A percentile compares a stretch with the other conserved stretches of the same genome.
Evolutionary conservation across 2,329 filamentous ascomycete genomes (phyloP).

Genomic region (Aspergillus costaricaensis): DNA sequence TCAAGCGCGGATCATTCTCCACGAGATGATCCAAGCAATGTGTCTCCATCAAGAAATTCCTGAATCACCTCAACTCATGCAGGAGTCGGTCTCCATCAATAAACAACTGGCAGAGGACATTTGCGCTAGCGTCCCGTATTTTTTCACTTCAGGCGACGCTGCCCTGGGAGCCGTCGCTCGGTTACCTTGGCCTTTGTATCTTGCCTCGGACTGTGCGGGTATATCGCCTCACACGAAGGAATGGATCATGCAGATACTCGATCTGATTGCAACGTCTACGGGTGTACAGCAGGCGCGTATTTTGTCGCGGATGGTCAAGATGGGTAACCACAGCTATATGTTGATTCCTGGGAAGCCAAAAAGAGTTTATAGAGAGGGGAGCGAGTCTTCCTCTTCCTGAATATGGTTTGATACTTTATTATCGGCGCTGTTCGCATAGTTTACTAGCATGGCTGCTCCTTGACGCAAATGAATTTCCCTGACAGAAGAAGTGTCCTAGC

Average conservation of each 20-base stretch:
- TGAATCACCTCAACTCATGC: background rate
- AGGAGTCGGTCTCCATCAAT: background rate
- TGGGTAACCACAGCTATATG: background rate
- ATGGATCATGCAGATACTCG: slow-evolving; percentile 9
- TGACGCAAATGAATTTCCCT: too few relatives aligned
- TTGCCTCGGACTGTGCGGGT: slow-evolving; percentile 14
- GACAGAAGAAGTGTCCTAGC: too few relatives aligned
- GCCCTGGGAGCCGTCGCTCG: slow-evolving; percentile 15
- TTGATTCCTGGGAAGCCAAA: background rate
- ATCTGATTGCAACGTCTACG: slow-evolving; percentile 3
- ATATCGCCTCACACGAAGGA: background rate
- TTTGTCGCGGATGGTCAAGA: background rate
- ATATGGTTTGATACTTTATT: too few relatives aligned
- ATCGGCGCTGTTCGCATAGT: too few relatives aligned
- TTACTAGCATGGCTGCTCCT: too few relatives aligned
- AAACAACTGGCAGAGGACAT: slow-evolving; percentile 18
- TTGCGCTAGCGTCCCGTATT: slow-evolving; percentile 22
- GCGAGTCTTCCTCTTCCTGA: background rate
- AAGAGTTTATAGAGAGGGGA: background rate
- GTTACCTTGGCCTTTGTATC: slow-evolving; percentile 22
- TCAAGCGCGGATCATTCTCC: background rate
- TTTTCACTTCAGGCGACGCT: slow-evolving; percentile 13
- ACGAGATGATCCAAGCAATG: slow-evolving; percentile 7
- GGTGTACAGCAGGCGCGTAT: background rate
- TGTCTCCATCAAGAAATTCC: background rate